Evolutionary conservation across 768 basidiomycete genomes (phyloP).

Genomic region (Dioszegia hungarica): DNA sequence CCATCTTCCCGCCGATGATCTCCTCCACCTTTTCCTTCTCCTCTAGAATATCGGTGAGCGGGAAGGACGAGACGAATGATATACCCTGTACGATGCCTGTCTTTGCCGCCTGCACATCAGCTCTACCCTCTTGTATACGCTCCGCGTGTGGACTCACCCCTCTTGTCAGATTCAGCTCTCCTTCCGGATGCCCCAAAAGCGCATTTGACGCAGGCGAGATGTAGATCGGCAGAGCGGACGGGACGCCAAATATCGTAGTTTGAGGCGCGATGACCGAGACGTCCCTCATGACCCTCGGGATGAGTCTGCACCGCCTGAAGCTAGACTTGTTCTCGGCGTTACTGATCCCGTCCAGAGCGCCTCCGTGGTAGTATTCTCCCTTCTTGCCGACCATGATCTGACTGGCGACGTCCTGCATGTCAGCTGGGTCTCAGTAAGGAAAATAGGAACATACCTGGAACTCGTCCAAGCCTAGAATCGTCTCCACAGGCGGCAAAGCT

Average conservation of each 20-base stretch:
- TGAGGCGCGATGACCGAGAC: constrained; percentile 42
- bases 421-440: background rate
- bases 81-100: constrained; percentile 46
- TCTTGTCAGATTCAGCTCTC: constrained; percentile 54
- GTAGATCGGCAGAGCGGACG: constrained; percentile 49
- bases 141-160: constrained; percentile 36
- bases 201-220: constrained; percentile 52
- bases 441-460: constrained; percentile 29
- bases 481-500: constrained; percentile 38
- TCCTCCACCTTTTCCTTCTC: constrained; percentile 44
- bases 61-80: constrained; percentile 45
- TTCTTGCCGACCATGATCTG: constrained; percentile 20
- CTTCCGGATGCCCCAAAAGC: constrained; percentile 67
- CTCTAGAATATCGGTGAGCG: constrained; percentile 46
- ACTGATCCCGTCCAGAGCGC: constrained; percentile 23
- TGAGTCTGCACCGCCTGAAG: constrained; percentile 43
- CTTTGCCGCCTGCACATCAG: constrained; percentile 40
- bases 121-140: too few species aligned
- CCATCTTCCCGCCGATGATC: constrained; percentile 33
- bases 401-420: constrained; percentile 29
- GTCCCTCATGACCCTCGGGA: constrained; percentile 47
- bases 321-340: constrained; percentile 21
- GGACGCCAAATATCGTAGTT: constrained; percentile 47
- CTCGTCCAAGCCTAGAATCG: constrained; percentile 41
- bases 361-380: constrained; percentile 28